These are phyloP conservation scores for Scenedesmus sp. DNA, from an alignment of 163 green algal genomes.

Conservation along the genomic window DNA sequence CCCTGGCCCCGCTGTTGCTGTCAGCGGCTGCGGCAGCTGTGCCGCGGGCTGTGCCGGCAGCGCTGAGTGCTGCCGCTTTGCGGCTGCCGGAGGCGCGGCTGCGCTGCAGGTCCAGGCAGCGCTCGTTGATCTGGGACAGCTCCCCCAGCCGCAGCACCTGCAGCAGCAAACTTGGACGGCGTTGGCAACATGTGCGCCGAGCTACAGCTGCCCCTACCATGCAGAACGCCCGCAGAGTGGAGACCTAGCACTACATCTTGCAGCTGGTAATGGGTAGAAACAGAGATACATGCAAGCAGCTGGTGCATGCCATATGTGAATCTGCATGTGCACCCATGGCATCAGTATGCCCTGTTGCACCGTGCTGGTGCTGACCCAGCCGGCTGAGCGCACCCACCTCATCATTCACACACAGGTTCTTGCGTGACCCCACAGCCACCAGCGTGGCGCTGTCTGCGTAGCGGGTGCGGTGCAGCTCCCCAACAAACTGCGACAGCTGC, in stretches of 20 bases:
- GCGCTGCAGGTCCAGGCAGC: slow-evolving; percentile 92
- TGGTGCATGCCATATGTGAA: not conserved
- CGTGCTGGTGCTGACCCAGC: not conserved
- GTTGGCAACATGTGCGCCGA: not conserved
- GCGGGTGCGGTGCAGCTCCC: slow-evolving; percentile 85
- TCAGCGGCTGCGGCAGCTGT: slow-evolving; percentile 22
- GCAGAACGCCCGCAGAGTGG: not conserved
- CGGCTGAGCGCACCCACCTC: slow-evolving; percentile 76
- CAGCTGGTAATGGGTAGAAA: not conserved
- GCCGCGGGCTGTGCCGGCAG: not conserved
- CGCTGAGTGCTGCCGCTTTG: slow-evolving; percentile 21
- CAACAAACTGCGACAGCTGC: slow-evolving; percentile 93
- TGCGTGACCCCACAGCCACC: slow-evolving; percentile 74
- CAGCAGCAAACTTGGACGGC: not conserved
- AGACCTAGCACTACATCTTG: not conserved
- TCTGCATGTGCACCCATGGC: not conserved
- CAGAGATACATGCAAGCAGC: not conserved
- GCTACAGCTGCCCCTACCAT: too few species aligned
- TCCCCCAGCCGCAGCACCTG: slow-evolving; percentile 17
- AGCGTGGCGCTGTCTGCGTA: slow-evolving; percentile 78
- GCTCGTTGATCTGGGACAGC: slow-evolving; percentile 87
- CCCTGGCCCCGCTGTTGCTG: slow-evolving; percentile 14
- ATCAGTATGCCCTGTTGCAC: not conserved
- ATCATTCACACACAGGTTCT: slow-evolving; percentile 91
- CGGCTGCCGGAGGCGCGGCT: not conserved